These are phyloP conservation scores for Coemansia sp. DNA, from an alignment of 192 early-diverging fungal genomes.

Conservation along the genomic window DNA sequence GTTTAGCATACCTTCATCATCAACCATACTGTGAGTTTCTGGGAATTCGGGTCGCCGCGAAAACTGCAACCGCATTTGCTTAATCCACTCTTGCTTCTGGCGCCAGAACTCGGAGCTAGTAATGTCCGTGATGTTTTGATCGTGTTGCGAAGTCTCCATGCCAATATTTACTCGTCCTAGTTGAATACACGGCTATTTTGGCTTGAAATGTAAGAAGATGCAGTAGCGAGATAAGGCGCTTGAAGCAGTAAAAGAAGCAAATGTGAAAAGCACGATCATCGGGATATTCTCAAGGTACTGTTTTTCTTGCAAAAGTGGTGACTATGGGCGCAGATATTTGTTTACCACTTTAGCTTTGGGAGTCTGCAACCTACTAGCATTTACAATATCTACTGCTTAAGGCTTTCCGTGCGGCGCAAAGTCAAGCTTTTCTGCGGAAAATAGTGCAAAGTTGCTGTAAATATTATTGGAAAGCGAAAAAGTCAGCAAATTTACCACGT, in stretches of 20 bases:
- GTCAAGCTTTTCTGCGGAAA: not conserved
- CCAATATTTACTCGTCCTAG: not conserved
- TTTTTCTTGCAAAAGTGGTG: not conserved
- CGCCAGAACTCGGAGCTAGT: conserved; percentile 38
- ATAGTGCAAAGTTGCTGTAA: not conserved
- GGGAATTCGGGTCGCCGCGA: conserved; percentile 79
- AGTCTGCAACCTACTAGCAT: not conserved
- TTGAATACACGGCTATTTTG: not conserved
- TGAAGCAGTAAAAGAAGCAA: conserved; percentile 2
- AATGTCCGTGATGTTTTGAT: conserved; percentile 7
- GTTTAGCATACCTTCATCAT: conserved; percentile 79
- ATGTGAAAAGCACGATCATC: not conserved
- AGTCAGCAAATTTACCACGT: not conserved
- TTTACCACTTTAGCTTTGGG: not conserved
- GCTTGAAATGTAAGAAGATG: not conserved
- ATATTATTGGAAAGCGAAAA: not conserved
- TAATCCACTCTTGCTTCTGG: conserved; percentile 77
- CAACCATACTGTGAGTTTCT: conserved; percentile 81
- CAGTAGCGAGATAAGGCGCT: not conserved
- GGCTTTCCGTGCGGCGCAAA: not conserved
- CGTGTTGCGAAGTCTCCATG: not conserved
- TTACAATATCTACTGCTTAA: not conserved
- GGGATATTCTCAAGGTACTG: not conserved
- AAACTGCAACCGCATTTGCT: conserved; percentile 79
- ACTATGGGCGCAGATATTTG: not conserved